Evolutionary conservation across 176 grass and related monocot species (phyloP).

Genomic region (Triticum dicoccoides): DNA sequence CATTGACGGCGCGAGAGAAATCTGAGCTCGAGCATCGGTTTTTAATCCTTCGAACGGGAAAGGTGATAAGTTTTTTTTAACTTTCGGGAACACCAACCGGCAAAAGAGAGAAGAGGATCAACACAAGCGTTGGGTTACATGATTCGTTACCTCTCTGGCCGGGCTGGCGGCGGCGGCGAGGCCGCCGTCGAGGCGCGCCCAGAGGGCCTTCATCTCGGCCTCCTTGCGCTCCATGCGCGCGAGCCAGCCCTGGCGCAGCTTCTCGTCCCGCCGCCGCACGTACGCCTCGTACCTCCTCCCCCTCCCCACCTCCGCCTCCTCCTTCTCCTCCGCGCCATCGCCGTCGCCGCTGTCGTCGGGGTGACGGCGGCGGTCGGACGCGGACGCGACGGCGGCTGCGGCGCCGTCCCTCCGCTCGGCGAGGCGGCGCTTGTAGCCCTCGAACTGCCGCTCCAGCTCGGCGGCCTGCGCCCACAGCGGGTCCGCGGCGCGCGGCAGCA

Average conservation of each 20-base stretch:
- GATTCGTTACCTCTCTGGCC: slow-evolving; percentile 18
- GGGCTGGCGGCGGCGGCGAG: neutral
- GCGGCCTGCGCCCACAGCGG: slow-evolving; percentile 56
- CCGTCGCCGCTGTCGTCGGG: neutral
- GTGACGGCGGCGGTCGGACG: neutral
- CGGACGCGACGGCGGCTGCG: neutral
- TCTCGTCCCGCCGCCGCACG: slow-evolving; percentile 55
- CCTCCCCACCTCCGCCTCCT: slow-evolving; percentile 18
- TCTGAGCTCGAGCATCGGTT: neutral
- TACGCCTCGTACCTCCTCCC: slow-evolving; percentile 53
- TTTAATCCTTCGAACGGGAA: neutral
- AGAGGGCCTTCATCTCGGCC: slow-evolving; percentile 55
- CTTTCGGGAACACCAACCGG: too few relatives aligned
- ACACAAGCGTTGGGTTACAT: neutral
- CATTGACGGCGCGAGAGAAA: neutral
- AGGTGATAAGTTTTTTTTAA: neutral
- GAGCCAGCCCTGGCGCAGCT: slow-evolving; percentile 51
- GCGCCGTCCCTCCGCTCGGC: neutral
- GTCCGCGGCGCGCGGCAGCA: neutral
- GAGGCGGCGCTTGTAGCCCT: slow-evolving; percentile 50
- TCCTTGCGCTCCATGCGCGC: slow-evolving; percentile 56
- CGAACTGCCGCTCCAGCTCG: slow-evolving; percentile 59
- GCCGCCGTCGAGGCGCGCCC: slow-evolving; percentile 45
- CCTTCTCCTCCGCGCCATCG: neutral
- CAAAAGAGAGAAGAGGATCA: neutral